Conservation (phyloP, 176 grass and related monocot species). For the Microstegium vimineum region DNA sequence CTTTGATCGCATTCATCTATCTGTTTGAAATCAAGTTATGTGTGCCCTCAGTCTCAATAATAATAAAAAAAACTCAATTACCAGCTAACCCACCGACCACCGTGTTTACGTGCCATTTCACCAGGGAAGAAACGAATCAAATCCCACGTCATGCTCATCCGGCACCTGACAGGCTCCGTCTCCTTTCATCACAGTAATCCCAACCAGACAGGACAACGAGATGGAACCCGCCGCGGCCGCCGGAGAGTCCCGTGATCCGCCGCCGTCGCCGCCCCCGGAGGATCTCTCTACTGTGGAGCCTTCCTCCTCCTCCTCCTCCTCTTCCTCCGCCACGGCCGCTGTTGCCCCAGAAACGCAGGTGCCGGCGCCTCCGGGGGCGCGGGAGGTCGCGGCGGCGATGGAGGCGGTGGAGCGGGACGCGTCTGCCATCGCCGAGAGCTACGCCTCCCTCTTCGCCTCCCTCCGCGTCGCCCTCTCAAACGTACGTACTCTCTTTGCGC, state of each 20-base stretch:
- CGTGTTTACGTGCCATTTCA: no score
- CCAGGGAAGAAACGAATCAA: no score
- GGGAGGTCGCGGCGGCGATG: constrained; percentile 60
- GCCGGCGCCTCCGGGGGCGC: neutral
- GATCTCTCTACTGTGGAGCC: neutral
- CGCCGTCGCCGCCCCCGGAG: neutral
- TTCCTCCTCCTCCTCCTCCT: neutral
- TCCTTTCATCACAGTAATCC: neutral
- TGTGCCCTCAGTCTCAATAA: no score
- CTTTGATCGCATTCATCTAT: no score
- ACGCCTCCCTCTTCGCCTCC: constrained; percentile 75
- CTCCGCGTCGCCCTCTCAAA: constrained; percentile 67
- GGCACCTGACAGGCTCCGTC: no score
- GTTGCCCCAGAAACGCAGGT: neutral
- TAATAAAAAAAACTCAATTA: no score
- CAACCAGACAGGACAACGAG: neutral
- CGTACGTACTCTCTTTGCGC: constrained; percentile 5
- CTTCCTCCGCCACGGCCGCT: neutral
- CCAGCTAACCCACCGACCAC: no score
- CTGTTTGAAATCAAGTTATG: no score
- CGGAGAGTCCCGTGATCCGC: constrained; percentile 1
- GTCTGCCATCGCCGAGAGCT: constrained; percentile 70
- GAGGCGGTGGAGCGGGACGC: constrained; percentile 79
- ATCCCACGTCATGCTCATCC: no score
- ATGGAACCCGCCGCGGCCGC: constrained; percentile 31